Evolutionary conservation across 2,329 filamentous ascomycete species (phyloP), one percentile per base, ranked within the genome.

Genomic region (Arthrobotrys conoides): DNA sequence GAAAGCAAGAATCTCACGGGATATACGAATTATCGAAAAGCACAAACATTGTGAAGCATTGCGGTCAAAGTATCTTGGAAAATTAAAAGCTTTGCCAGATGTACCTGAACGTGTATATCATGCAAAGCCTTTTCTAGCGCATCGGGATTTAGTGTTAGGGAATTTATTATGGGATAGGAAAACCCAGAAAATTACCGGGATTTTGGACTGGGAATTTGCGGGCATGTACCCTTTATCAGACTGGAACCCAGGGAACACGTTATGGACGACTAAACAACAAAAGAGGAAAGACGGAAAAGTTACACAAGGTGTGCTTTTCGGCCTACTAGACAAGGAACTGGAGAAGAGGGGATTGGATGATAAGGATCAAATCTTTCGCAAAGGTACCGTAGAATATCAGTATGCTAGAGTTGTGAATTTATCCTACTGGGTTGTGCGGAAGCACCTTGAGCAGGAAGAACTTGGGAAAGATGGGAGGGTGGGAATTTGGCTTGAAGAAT

Each of bases 211-310:
- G 81, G 81, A 81, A 53, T 71, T 67, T 53, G 80, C 80, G 10
- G 81, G 80, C 4, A 81, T 80, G 73, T 81, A 72, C 22, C 71
- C 81, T 1, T 64, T 84, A 83, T 65, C 80, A 82, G 1, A 71
- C 68, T 10, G 82, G 80, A 9, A 63, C 41, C 67, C 61, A 0
- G 72, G 72, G 33, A 77, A 77, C 22, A 77, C 72, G 20, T 27
- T 71, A 30, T 77, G 66, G 66, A 67, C 61, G 0, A 71, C 72
- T 6, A 77, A 66, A 30, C n/a, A 63, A 33, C 57, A 66, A 33
- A 59, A 22, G 67, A 71, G 51, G 12, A 53, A 71, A 20, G 59
- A 71, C 36, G 67, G 66, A 2, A 71, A 53, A 16, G 72, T 77
- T 22, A 71, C 72, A 27, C 66, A 71, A 16, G 49, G 64, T 20